Conservation (phyloP, 495 filamentous ascomycete species). For the Hyaloscypha finlandica region DNA sequence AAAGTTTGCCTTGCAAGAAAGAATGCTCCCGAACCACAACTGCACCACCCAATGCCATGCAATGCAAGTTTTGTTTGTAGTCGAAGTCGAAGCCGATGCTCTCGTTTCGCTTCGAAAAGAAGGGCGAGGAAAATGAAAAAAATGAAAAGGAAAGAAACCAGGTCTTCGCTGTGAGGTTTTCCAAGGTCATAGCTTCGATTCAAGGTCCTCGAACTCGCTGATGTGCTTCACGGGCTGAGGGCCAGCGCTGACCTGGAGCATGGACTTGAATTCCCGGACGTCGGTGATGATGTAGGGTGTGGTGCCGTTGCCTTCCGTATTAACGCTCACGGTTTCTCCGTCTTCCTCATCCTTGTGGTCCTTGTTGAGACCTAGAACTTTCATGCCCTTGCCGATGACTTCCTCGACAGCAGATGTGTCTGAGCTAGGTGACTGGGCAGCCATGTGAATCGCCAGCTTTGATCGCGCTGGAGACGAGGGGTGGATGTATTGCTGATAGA, state of each 20-base stretch:
- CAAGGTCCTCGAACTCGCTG: slow-evolving; percentile 74
- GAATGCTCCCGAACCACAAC: background rate
- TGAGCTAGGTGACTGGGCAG: slow-evolving; percentile 56
- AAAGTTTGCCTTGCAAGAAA: background rate
- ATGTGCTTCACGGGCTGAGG: slow-evolving; percentile 72
- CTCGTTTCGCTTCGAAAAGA: background rate
- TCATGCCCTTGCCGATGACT: slow-evolving; percentile 43
- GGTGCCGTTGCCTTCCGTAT: slow-evolving; percentile 43
- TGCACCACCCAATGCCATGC: no score
- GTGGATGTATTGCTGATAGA: slow-evolving; percentile 75
- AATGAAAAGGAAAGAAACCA: background rate
- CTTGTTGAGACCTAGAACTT: slow-evolving; percentile 38
- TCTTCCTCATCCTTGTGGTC: slow-evolving; percentile 43
- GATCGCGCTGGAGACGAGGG: slow-evolving; percentile 72
- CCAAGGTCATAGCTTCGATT: slow-evolving; percentile 29
- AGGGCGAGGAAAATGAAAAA: background rate
- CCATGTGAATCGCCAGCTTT: slow-evolving; percentile 81
- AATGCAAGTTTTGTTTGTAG: no score
- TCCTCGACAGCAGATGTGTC: slow-evolving; percentile 26
- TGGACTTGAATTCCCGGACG: slow-evolving; percentile 75
- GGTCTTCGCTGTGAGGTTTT: background rate
- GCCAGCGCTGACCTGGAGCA: slow-evolving; percentile 65
- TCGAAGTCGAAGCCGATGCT: background rate
- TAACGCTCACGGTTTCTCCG: slow-evolving; percentile 37
- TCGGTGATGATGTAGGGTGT: slow-evolving; percentile 63